Percentiles rank a stretch among this genome's conserved stretches.
Evolutionary conservation across 176 grass and related monocot species (phyloP).

Genomic region (Musa troglodytarum): DNA sequence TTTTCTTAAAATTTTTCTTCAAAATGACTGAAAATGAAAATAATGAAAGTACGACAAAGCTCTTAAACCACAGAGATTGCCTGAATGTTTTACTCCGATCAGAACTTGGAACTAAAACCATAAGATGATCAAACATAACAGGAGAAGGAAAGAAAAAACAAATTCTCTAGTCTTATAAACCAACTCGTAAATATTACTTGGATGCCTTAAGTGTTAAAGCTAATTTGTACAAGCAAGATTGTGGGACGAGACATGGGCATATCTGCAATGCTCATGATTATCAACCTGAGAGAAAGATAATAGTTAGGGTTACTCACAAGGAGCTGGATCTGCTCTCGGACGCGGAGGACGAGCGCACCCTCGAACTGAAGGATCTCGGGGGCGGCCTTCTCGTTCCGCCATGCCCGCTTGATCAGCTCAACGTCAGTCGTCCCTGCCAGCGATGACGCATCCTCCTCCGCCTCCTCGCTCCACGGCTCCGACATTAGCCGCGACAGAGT

Average conservation of each 20-base stretch:
- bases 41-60: background rate
- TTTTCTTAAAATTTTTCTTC: too few species aligned
- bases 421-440: slow-evolving; percentile 53
- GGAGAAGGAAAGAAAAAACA: background rate
- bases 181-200: too few species aligned
- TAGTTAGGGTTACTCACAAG: slow-evolving; percentile 21
- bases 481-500: background rate
- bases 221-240: too few species aligned
- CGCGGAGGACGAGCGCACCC: slow-evolving; percentile 49
- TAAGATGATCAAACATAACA: background rate
- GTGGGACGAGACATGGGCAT: too few species aligned
- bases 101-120: too few species aligned
- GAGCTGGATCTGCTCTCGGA: slow-evolving; percentile 84
- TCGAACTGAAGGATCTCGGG: slow-evolving; percentile 80
- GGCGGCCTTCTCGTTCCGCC: slow-evolving; percentile 84
- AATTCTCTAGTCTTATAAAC: background rate
- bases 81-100: background rate
- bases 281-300: background rate
- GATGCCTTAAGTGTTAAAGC: too few species aligned
- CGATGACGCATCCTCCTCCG: slow-evolving; percentile 11
- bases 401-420: slow-evolving; percentile 56
- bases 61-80: background rate
- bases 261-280: too few species aligned
- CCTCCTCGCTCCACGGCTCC: slow-evolving; percentile 48
- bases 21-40: too few species aligned